Evolutionary conservation across 1,284 basidiomycete species (phyloP).

Genomic region (Malassezia yamatoensis): DNA sequence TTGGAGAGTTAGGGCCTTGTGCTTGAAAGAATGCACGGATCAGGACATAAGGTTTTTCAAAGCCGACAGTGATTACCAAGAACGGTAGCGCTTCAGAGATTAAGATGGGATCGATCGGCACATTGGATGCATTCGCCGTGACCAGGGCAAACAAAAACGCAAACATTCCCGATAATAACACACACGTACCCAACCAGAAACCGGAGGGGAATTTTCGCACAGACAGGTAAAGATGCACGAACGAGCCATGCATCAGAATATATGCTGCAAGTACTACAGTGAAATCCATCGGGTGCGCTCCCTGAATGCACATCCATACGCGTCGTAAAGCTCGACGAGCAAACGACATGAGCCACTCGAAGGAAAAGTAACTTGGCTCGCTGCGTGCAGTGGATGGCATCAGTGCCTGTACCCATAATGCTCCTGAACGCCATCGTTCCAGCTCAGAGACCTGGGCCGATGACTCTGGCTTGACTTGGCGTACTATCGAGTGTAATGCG

Average conservation of each 20-base stretch:
- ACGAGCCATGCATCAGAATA: conserved; percentile 87
- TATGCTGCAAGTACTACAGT: conserved; percentile 90
- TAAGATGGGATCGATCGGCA: conserved; percentile 82
- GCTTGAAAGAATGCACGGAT: conserved; percentile 74
- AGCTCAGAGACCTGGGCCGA: background rate
- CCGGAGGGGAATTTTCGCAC: conserved; percentile 46
- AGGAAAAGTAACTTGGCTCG: background rate
- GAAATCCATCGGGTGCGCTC: conserved; percentile 91
- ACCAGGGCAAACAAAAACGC: conserved; percentile 79
- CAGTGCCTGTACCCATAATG: conserved; percentile 7
- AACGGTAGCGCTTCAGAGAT: conserved; percentile 92
- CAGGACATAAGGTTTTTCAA: conserved; percentile 89
- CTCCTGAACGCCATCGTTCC: conserved; percentile 4
- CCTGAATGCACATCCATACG: background rate
- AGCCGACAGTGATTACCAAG: conserved; percentile 92
- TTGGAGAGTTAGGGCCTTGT: conserved; percentile 46
- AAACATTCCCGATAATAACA: conserved; percentile 72
- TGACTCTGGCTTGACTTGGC: background rate
- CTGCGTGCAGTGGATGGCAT: background rate
- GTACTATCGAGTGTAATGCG: background rate
- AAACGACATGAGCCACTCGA: conserved; percentile 8
- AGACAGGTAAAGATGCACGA: conserved; percentile 58
- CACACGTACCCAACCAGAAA: conserved; percentile 58
- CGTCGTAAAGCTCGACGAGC: conserved; percentile 6
- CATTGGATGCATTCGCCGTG: conserved; percentile 67